Conservation (phyloP, 768 basidiomycete genomes). For the Nevesoporus exiguus region DNA sequence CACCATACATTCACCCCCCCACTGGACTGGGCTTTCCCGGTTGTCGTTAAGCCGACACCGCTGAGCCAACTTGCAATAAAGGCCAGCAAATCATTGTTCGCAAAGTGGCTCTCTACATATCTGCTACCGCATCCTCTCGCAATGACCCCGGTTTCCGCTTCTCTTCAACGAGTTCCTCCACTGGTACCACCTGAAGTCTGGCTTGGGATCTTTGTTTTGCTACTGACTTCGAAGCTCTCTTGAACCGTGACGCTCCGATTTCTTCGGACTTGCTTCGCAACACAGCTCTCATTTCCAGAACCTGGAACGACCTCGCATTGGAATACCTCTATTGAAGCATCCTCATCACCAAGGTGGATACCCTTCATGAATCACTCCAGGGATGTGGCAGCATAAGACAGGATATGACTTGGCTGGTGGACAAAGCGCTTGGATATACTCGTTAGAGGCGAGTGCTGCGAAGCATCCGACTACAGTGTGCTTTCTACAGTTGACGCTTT, state of each 20-base stretch:
- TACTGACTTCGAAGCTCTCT: slow-evolving; percentile 9
- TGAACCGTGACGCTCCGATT: slow-evolving; percentile 8
- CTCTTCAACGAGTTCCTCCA: background rate
- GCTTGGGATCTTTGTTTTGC: slow-evolving; percentile 26
- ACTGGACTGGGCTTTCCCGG: background rate
- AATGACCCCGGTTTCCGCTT: slow-evolving; percentile 10
- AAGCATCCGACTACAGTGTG: slow-evolving; percentile 20
- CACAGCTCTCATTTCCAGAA: slow-evolving; percentile 23
- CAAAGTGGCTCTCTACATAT: background rate
- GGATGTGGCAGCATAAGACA: slow-evolving; percentile 3
- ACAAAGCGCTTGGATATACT: slow-evolving; percentile 26
- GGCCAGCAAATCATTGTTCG: background rate
- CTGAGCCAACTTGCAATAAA: background rate
- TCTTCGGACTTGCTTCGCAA: slow-evolving; percentile 21
- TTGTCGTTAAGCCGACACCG: background rate
- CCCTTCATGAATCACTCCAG: slow-evolving; percentile 15
- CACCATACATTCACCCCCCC: slow-evolving; percentile 7
- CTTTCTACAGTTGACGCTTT: slow-evolving; percentile 24
- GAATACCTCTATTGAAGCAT: slow-evolving; percentile 25
- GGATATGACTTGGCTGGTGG: slow-evolving; percentile 23
- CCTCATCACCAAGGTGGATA: slow-evolving; percentile 18
- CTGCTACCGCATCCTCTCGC: background rate
- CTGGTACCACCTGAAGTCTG: slow-evolving; percentile 29
- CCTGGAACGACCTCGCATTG: slow-evolving; percentile 21
- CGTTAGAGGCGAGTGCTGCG: slow-evolving; percentile 26